Evolutionary conservation across 176 grass and related monocot species (phyloP), one percentile per base, ranked within the genome.

Genomic region (Oryza glaberrima): DNA sequence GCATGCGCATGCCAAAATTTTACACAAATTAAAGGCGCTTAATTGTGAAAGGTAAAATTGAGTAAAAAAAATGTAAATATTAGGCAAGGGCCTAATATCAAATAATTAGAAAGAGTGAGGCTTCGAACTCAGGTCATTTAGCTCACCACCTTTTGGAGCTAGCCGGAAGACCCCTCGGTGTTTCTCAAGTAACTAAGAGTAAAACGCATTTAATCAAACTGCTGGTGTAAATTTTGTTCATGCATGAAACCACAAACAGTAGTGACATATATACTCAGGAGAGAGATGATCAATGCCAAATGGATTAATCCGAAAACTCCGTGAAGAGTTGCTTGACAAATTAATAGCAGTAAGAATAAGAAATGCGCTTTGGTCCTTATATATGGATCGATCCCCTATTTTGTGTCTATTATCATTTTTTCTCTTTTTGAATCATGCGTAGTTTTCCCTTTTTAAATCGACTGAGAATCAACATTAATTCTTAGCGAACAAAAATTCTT

Each of bases 41-140:
- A 52, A 17, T 82, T 81, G 10, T 65, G 51, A 61, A 90, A 85
- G 38, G 87, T 78, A 65, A 65, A 71, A 32, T 79, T 76, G 70
- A 23, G 88, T 25, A 78, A 32, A 32, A 28, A 32, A 32, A 32
- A 32, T 32, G 30, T 32, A 32, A 32, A 32, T 32, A 32, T 32
- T 32, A 32, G 30, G 30, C 2, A 32, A 32, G 30, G 30, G 0
- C 30, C 30, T 32, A 32, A 32, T 32, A 32, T 32, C 30, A 32
- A 32, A 32, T 32, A 32, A 32, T 32, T 32, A 32, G 30, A 32
- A 32, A 1, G 30, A 1, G 30, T 32, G 30, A 32, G 30, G 0
- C 30, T 32, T 32, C 0, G 0, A 32, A 32, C 30, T 3, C 0
- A 32, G 30, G 2, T 32, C 30, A 32, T 32, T 2, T 32, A 32